Evolutionary conservation across 2,329 filamentous ascomycete species (phyloP).

Genomic region (Penicillium sp.): DNA sequence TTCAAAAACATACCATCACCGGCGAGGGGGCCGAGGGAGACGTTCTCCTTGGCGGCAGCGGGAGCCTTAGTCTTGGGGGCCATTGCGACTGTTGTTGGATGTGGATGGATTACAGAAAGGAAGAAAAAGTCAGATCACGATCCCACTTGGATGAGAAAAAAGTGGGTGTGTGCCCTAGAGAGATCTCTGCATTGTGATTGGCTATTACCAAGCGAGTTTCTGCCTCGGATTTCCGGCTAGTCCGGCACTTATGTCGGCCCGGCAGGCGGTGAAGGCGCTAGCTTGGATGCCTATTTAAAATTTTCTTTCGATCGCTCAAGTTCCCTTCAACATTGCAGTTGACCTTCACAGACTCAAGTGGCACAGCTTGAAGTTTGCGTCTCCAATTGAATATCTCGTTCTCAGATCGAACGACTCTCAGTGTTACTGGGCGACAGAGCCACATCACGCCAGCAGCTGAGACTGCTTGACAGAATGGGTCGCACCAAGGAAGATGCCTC

Average conservation of each 20-base stretch:
- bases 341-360: conserved; percentile 15
- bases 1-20: conserved; percentile 73
- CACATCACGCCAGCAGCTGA: background rate
- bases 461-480: conserved; percentile 28
- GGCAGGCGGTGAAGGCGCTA: conserved; percentile 27
- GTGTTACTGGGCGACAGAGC: background rate
- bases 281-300: conserved; percentile 31
- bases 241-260: conserved; percentile 29
- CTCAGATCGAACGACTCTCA: background rate
- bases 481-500: conserved; percentile 66
- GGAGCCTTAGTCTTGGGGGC: conserved; percentile 78
- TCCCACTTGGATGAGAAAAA: conserved; percentile 23
- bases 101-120: conserved; percentile 45
- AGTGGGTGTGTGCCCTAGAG: conserved; percentile 45
- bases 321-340: conserved; percentile 11
- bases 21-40: conserved; percentile 95
- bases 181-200: conserved; percentile 30
- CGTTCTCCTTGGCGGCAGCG: conserved; percentile 87
- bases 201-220: conserved; percentile 32
- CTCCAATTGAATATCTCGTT: background rate
- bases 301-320: conserved; percentile 13
- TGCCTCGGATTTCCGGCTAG: conserved; percentile 18
- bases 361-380: background rate
- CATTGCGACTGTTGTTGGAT: conserved; percentile 66
- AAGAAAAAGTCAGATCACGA: conserved; percentile 27